Conservation (phyloP, 1,139 yeast species). For the Debaryomycetaceae sp. region DNA sequence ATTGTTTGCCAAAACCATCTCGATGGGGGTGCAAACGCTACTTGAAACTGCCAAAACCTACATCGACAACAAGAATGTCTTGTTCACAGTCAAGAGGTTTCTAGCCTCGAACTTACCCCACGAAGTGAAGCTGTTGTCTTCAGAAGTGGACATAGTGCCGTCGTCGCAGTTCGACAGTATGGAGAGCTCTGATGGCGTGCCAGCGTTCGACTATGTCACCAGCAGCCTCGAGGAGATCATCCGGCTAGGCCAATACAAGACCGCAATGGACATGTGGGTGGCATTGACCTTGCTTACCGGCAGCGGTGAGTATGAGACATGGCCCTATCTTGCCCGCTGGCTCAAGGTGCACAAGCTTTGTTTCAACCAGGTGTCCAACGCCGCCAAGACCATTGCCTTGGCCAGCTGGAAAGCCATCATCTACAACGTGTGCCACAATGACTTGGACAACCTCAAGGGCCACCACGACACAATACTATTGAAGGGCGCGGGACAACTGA, state of each 20-base stretch:
- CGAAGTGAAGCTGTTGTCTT: slow-evolving; percentile 16
- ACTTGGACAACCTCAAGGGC: slow-evolving; percentile 20
- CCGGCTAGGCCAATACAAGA: slow-evolving; percentile 22
- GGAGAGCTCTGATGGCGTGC: slow-evolving; percentile 5
- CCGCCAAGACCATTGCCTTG: slow-evolving; percentile 26
- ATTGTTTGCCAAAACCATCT: slow-evolving; percentile 28
- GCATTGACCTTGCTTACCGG: slow-evolving; percentile 31
- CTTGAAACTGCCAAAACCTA: slow-evolving; percentile 34
- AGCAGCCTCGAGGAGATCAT: slow-evolving; percentile 24
- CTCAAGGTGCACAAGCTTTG: slow-evolving; percentile 29
- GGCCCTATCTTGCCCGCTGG: slow-evolving; percentile 33
- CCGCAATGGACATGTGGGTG: slow-evolving; percentile 43
- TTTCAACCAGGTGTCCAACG: slow-evolving; percentile 20
- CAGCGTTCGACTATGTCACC: slow-evolving; percentile 22
- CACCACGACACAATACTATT: slow-evolving; percentile 2
- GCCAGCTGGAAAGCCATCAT: slow-evolving; percentile 36
- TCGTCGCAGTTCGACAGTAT: slow-evolving; percentile 6
- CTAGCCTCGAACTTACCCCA: slow-evolving; percentile 19
- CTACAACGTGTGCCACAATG: slow-evolving; percentile 33
- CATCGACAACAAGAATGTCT: slow-evolving; percentile 25
- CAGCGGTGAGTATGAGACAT: slow-evolving; percentile 24
- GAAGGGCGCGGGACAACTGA: slow-evolving; percentile 2
- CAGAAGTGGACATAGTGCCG: slow-evolving; percentile 12
- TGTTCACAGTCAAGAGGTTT: slow-evolving; percentile 21
- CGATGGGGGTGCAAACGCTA: slow-evolving; percentile 21